Percentiles rank a stretch among this genome's conserved stretches.
Conservation (phyloP, 2,329 filamentous ascomycete species). For the Verticillium nubilum region DNA sequence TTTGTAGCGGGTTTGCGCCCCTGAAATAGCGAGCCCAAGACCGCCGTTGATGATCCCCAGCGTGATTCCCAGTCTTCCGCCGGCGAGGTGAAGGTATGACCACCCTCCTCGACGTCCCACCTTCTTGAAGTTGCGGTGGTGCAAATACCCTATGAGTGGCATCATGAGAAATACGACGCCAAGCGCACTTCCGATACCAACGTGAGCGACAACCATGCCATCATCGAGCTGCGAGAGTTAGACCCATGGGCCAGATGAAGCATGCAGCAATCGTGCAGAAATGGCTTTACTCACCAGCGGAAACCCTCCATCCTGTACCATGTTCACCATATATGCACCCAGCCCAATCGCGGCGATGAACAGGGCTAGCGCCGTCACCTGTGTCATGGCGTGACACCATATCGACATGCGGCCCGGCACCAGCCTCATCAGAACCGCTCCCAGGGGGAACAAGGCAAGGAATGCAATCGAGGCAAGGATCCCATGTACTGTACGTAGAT, state of each 20-base stretch:
- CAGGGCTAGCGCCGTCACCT: slow-evolving; percentile 28
- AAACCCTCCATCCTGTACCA: slow-evolving; percentile 20
- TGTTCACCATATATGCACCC: slow-evolving; percentile 33
- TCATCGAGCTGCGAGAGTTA: slow-evolving; percentile 20
- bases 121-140: slow-evolving; percentile 34
- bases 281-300: slow-evolving; percentile 22
- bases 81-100: slow-evolving; percentile 37
- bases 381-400: slow-evolving; percentile 31
- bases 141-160: slow-evolving; percentile 33
- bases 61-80: slow-evolving; percentile 31
- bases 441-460: slow-evolving; percentile 36
- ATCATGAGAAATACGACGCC: slow-evolving; percentile 33
- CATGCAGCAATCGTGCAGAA: neutral
- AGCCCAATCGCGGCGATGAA: slow-evolving; percentile 33
- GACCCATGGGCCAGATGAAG: neutral
- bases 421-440: slow-evolving; percentile 35
- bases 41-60: slow-evolving; percentile 41
- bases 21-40: slow-evolving; percentile 33
- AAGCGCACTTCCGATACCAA: slow-evolving; percentile 39
- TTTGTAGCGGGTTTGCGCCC: slow-evolving; percentile 18
- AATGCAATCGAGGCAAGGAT: slow-evolving; percentile 34
- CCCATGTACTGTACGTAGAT: slow-evolving; percentile 32
- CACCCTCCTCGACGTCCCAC: slow-evolving; percentile 30
- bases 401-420: slow-evolving; percentile 28
- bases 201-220: slow-evolving; percentile 31